Conservation (phyloP, 257 asterid species). For the Solanum acaule region DNA sequence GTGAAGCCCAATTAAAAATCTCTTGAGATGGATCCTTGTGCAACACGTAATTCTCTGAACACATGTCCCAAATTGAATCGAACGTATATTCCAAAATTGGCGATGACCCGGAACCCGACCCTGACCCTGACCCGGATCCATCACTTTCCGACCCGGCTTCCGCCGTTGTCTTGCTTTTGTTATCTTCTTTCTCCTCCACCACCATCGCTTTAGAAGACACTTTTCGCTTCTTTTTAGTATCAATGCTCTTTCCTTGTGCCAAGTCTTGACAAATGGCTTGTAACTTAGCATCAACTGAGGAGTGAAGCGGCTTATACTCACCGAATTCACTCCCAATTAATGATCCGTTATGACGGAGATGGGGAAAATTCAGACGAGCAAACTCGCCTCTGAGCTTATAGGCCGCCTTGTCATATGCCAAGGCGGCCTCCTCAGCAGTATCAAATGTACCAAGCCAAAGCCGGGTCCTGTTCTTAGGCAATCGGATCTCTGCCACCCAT, state of each 20-base stretch:
- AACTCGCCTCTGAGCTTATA: constrained; percentile 78
- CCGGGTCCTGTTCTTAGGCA: constrained; percentile 7
- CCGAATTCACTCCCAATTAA: constrained; percentile 62
- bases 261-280: constrained; percentile 59
- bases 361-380: constrained; percentile 81
- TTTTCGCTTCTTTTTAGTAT: constrained; percentile 17
- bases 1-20: constrained; percentile 59
- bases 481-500: constrained; percentile 19
- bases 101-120: constrained; percentile 33
- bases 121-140: background rate
- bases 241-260: constrained; percentile 72
- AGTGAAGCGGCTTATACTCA: constrained; percentile 82
- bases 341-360: constrained; percentile 75
- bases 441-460: constrained; percentile 11
- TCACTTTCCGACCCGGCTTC: constrained; percentile 23
- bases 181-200: background rate
- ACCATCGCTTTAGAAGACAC: background rate
- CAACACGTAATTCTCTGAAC: constrained; percentile 28
- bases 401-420: constrained; percentile 37
- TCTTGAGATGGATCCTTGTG: constrained; percentile 40
- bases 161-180: background rate
- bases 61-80: constrained; percentile 32
- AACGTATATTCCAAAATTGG: constrained; percentile 30
- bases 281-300: constrained; percentile 79
- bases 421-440: constrained; percentile 13